Evolutionary conservation across 2,329 filamentous ascomycete species (phyloP).

Genomic region (Beauveria varroae): DNA sequence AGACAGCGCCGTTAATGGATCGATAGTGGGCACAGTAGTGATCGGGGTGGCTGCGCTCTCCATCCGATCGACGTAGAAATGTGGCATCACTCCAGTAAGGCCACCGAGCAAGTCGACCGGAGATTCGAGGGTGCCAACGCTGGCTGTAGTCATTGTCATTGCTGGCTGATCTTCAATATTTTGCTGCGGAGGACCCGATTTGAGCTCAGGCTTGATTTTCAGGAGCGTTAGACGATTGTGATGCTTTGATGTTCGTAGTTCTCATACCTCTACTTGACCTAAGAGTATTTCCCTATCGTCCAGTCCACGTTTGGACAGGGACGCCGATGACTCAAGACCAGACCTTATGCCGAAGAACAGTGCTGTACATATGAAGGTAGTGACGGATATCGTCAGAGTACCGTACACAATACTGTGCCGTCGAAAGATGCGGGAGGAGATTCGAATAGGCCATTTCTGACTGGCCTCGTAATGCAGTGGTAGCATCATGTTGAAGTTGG

Average conservation of each 20-base stretch:
- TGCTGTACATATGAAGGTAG: background rate
- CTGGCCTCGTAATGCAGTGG: background rate
- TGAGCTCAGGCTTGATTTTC: no score
- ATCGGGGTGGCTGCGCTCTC: background rate
- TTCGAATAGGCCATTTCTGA: background rate
- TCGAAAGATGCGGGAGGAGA: conserved; percentile 8
- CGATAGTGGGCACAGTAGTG: background rate
- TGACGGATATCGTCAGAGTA: background rate
- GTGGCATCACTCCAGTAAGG: background rate
- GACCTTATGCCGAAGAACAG: background rate
- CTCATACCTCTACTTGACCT: background rate
- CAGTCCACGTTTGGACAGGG: background rate
- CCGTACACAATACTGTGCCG: conserved; percentile 8
- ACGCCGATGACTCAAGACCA: no score
- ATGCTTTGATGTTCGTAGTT: background rate
- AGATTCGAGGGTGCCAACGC: background rate
- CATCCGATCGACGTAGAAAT: background rate
- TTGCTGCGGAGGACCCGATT: background rate
- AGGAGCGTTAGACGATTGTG: background rate
- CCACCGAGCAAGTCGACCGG: conserved; percentile 3
- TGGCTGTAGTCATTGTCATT: background rate
- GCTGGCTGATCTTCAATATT: background rate
- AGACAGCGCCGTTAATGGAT: background rate
- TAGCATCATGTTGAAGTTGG: background rate
- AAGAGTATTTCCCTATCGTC: background rate